Conservation (phyloP, 345 rosid species). For the Populus simonii region DNA sequence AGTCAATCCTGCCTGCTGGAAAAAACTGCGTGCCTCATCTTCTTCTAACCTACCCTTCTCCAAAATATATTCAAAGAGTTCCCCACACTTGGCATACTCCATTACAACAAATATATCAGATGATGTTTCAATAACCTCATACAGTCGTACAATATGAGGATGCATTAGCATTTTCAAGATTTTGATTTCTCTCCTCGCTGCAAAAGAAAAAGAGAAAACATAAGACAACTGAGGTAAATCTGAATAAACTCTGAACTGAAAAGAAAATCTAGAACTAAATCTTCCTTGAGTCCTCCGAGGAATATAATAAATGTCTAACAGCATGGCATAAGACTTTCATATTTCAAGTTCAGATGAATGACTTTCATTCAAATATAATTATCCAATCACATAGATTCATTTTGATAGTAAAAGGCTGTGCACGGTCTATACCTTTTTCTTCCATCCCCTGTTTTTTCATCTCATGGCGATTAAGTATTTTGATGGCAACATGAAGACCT, state of each 20-base stretch:
- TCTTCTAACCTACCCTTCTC: conserved; percentile 80
- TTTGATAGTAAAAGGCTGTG: no score
- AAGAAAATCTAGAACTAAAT: no score
- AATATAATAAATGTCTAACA: no score
- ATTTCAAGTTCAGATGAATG: no score
- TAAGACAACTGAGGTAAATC: no score
- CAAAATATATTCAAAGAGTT: conserved; percentile 78
- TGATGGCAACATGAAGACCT: conserved; percentile 80
- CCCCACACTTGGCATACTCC: conserved; percentile 83
- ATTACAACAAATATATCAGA: conserved; percentile 70
- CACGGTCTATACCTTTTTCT: conserved; percentile 52
- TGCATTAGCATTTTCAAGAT: conserved; percentile 79
- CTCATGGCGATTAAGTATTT: conserved; percentile 75
- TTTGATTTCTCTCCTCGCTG: conserved; percentile 82
- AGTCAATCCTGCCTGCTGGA: conserved; percentile 65
- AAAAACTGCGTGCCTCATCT: conserved; percentile 75
- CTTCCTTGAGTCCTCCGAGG: no score
- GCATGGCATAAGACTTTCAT: no score
- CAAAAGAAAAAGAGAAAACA: conserved; percentile 13
- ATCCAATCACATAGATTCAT: no score
- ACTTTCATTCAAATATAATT: no score
- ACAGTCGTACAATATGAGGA: conserved; percentile 77
- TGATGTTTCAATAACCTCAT: conserved; percentile 75
- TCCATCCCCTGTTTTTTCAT: conserved; percentile 77
- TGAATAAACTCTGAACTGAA: no score